Evolutionary conservation across 352 stramenopile genomes (phyloP).

Genomic region (Lagenidium sp.): DNA sequence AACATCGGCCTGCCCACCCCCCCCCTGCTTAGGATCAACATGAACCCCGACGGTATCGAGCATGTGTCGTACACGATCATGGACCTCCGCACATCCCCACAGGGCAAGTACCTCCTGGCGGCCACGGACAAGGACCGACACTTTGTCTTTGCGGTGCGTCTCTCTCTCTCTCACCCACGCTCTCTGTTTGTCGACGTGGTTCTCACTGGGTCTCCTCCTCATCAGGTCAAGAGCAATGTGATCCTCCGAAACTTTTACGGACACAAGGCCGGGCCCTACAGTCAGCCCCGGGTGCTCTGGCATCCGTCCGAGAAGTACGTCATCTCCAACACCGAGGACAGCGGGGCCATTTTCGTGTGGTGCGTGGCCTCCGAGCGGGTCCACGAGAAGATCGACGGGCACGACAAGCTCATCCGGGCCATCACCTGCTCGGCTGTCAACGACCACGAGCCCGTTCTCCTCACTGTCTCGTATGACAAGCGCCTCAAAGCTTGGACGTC

Average conservation of each 20-base stretch:
- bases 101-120: slow-evolving; percentile 67
- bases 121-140: slow-evolving; percentile 77
- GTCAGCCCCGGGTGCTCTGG: slow-evolving; percentile 62
- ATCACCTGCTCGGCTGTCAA: slow-evolving; percentile 1
- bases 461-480: slow-evolving; percentile 81
- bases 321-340: slow-evolving; percentile 76
- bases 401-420: slow-evolving; percentile 65
- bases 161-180: slow-evolving; percentile 1
- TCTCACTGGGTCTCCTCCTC: too few relatives aligned
- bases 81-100: slow-evolving; percentile 65
- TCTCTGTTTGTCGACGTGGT: too few relatives aligned
- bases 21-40: slow-evolving; percentile 81
- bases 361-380: slow-evolving; percentile 70
- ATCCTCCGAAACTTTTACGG: slow-evolving; percentile 73
- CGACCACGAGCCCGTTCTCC: slow-evolving; percentile 11
- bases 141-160: slow-evolving; percentile 61
- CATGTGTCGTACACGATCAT: slow-evolving; percentile 86
- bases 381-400: slow-evolving; percentile 51
- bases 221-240: slow-evolving; percentile 51
- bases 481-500: slow-evolving; percentile 50
- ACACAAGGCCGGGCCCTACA: slow-evolving; percentile 77
- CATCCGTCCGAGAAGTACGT: slow-evolving; percentile 79
- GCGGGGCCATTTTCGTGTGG: slow-evolving; percentile 53
- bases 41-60: slow-evolving; percentile 81
- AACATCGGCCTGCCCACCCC: too few relatives aligned